A percentile compares a stretch with the other conserved stretches of the same genome.
These are phyloP conservation scores for Blastosporella zonata DNA, from an alignment of 1,284 basidiomycete species.

Conservation along the genomic window DNA sequence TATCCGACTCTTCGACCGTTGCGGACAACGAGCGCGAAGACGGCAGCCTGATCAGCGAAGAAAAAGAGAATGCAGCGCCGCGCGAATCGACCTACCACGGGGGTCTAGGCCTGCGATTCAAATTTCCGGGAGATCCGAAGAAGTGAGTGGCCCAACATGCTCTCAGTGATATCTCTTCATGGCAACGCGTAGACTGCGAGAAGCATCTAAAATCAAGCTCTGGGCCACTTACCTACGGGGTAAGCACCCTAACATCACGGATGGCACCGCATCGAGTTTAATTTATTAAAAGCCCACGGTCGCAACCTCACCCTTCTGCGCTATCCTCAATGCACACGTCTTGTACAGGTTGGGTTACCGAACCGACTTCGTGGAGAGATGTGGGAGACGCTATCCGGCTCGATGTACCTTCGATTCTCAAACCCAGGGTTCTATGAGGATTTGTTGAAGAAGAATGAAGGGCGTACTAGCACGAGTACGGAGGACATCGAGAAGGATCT, in stretches of 20 bases:
- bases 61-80: conserved; percentile 42
- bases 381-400: conserved; percentile 97
- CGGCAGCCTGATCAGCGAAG: conserved; percentile 56
- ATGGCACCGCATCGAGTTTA: background rate
- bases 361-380: conserved; percentile 95
- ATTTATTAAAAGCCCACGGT: conserved; percentile 60
- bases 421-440: conserved; percentile 86
- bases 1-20: conserved; percentile 53
- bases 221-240: conserved; percentile 90
- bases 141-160: conserved; percentile 52
- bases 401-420: conserved; percentile 86
- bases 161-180: conserved; percentile 9
- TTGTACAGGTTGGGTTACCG: conserved; percentile 96
- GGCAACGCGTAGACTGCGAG: conserved; percentile 64
- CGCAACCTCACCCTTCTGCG: conserved; percentile 90
- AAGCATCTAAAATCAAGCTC: conserved; percentile 96
- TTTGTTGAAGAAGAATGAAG: conserved; percentile 78
- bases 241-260: conserved; percentile 33
- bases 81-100: conserved; percentile 71
- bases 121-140: conserved; percentile 92
- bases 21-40: conserved; percentile 65
- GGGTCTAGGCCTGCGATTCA: conserved; percentile 85
- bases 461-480: conserved; percentile 83
- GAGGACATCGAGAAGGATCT: conserved; percentile 99
- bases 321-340: conserved; percentile 94